phyloP scores from a whole-genome alignment of 192 early-diverging fungal species.

The Entomortierella beljakovae region DNA sequence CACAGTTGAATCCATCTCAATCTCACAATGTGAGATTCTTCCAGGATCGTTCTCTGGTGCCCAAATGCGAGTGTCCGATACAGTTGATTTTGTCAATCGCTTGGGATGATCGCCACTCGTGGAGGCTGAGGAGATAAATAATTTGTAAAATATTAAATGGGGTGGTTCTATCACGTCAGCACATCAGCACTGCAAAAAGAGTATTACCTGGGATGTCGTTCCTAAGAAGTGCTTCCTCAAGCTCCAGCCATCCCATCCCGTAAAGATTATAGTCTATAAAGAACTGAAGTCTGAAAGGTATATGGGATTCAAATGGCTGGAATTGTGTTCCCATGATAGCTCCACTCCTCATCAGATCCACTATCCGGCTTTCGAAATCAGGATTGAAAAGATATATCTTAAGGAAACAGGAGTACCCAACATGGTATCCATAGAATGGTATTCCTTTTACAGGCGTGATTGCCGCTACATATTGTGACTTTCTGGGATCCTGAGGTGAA shows the following conservation, averaged over 20 bases:
- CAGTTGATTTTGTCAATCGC: slow-evolving; percentile 22
- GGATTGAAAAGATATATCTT: slow-evolving; percentile 83
- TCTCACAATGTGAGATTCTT: slow-evolving; percentile 73
- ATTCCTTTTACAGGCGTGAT: slow-evolving; percentile 81
- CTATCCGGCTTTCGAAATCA: slow-evolving; percentile 62
- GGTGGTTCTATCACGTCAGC: no score
- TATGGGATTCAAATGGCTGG: slow-evolving; percentile 85
- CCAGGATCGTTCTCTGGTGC: slow-evolving; percentile 38
- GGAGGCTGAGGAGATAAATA: slow-evolving; percentile 11
- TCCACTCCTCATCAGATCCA: slow-evolving; percentile 75
- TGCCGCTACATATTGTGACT: slow-evolving; percentile 68
- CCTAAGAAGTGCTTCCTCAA: slow-evolving; percentile 58
- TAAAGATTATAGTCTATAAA: slow-evolving; percentile 88
- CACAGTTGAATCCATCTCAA: slow-evolving; percentile 78
- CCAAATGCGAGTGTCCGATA: slow-evolving; percentile 36
- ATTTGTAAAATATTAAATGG: background rate
- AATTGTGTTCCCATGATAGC: slow-evolving; percentile 76
- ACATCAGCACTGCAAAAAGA: no score
- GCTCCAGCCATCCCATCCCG: slow-evolving; percentile 85
- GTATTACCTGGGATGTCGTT: slow-evolving; percentile 43
- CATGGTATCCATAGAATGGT: slow-evolving; percentile 90
- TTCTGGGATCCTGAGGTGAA: slow-evolving; percentile 20
- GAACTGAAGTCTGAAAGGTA: slow-evolving; percentile 87
- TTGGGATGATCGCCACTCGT: slow-evolving; percentile 22
- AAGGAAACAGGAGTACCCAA: slow-evolving; percentile 74